Evolutionary conservation across 371 early-diverging fungal genomes (phyloP).

Genomic region (Funneliformis caledonium): DNA sequence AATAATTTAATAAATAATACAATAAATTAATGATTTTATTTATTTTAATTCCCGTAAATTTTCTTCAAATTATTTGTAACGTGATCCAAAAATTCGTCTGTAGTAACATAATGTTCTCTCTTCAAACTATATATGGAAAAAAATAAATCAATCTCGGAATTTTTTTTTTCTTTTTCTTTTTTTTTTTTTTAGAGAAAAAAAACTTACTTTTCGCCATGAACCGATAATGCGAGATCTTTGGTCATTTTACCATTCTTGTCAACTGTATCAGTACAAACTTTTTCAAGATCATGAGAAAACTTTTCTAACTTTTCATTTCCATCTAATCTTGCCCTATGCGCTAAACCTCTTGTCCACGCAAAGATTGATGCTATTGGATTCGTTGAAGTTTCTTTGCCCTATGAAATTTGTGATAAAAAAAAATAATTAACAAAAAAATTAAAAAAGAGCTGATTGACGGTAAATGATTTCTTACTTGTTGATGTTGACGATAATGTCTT

Average conservation of each 20-base stretch:
- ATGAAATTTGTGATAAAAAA: conserved; percentile 2
- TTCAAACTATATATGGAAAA: conserved; percentile 52
- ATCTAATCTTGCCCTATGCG: conserved; percentile 95
- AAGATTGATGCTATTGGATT: conserved; percentile 98
- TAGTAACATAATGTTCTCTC: conserved; percentile 78
- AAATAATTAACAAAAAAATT: neutral
- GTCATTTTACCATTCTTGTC: conserved; percentile 89
- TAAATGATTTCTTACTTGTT: conserved; percentile 61
- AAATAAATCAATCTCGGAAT: neutral
- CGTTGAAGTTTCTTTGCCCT: conserved; percentile 85
- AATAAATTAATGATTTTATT: neutral
- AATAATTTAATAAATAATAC: too few species aligned
- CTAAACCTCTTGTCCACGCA: conserved; percentile 96
- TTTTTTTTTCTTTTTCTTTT: too few species aligned
- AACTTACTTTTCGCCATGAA: conserved; percentile 82
- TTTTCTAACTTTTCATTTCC: conserved; percentile 71
- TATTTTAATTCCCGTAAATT: conserved; percentile 44
- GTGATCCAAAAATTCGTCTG: conserved; percentile 78
- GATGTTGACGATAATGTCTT: conserved; percentile 96
- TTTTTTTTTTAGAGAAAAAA: neutral
- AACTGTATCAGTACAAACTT: conserved; percentile 89
- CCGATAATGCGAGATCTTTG: conserved; percentile 94
- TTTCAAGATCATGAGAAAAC: conserved; percentile 85
- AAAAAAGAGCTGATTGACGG: neutral
- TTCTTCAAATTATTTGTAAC: conserved; percentile 70